These are phyloP conservation scores for Tricholoma hemisulphureum DNA, from an alignment of 768 basidiomycete species.

Conservation along the genomic window DNA sequence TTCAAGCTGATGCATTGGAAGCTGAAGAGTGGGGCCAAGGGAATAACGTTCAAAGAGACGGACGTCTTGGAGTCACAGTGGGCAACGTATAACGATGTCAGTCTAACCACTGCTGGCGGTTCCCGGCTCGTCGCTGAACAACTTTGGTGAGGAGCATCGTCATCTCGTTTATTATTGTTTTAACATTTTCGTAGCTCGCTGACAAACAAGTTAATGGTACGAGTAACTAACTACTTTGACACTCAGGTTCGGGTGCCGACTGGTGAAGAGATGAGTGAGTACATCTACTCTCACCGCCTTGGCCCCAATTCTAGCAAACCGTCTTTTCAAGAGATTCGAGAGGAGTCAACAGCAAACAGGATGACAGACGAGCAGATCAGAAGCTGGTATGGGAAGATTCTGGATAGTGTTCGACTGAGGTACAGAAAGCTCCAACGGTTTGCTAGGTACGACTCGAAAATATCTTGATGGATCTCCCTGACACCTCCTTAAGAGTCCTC, in stretches of 20 bases:
- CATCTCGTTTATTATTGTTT: background rate
- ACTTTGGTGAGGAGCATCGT: constrained; percentile 65
- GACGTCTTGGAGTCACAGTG: constrained; percentile 97
- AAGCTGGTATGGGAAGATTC: constrained; percentile 88
- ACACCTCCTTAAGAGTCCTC: constrained; percentile 45
- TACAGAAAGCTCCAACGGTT: constrained; percentile 95
- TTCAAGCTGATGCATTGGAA: constrained; percentile 96
- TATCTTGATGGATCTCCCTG: background rate
- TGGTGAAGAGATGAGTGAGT: constrained; percentile 36
- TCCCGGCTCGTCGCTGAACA: constrained; percentile 93
- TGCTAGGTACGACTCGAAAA: constrained; percentile 56
- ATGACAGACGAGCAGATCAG: constrained; percentile 85
- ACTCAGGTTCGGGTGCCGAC: constrained; percentile 82
- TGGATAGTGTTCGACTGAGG: constrained; percentile 87
- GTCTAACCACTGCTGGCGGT: constrained; percentile 82
- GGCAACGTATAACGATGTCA: constrained; percentile 92
- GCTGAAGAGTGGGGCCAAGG: constrained; percentile 87
- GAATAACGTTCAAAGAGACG: constrained; percentile 96
- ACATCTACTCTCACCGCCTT: constrained; percentile 17
- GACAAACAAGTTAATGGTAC: constrained; percentile 89
- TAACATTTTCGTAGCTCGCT: constrained; percentile 59
- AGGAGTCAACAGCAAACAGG: constrained; percentile 34
- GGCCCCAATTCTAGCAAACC: constrained; percentile 24
- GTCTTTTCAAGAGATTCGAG: constrained; percentile 34
- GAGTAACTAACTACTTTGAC: constrained; percentile 93